Percentiles rank a stretch among this genome's conserved stretches.
phyloP scores from a whole-genome alignment of 108 stramenopile genomes.

The Pelagomonas calceolata region DNA sequence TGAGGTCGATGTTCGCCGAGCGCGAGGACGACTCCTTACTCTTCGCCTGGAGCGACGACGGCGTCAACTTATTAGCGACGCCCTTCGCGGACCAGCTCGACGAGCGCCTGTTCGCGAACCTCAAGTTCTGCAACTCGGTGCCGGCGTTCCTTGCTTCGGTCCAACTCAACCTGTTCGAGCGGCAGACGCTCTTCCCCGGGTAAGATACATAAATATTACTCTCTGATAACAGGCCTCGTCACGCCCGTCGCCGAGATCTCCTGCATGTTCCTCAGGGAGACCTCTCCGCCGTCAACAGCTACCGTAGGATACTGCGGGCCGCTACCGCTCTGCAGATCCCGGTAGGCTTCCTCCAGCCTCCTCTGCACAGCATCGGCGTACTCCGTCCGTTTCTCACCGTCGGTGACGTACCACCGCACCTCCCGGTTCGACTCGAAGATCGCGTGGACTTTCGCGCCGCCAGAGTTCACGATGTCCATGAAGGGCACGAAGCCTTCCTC shows the following conservation, averaged over 20 bases:
- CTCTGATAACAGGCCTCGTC: background rate
- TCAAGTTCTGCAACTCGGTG: constrained; percentile 64
- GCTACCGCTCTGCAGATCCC: background rate
- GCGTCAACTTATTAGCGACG: constrained; percentile 64
- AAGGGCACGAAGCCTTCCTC: too few relatives aligned
- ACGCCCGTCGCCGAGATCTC: constrained; percentile 1
- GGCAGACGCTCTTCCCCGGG: constrained; percentile 59
- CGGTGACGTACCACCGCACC: too few relatives aligned
- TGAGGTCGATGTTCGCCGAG: constrained; percentile 85
- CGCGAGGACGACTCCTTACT: constrained; percentile 71
- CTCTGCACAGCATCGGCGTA: too few relatives aligned
- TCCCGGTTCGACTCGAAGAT: too few relatives aligned
- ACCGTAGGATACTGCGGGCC: too few relatives aligned
- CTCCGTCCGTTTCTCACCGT: too few relatives aligned
- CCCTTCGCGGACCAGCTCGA: constrained; percentile 57
- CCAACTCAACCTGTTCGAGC: constrained; percentile 71
- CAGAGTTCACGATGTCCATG: too few relatives aligned
- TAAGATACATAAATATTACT: background rate
- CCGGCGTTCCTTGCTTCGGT: constrained; percentile 87
- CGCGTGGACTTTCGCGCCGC: too few relatives aligned
- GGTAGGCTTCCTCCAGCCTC: too few relatives aligned
- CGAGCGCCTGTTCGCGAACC: constrained; percentile 45
- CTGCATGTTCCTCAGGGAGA: background rate
- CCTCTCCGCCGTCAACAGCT: background rate
- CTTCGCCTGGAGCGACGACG: constrained; percentile 45